Percentiles rank a stretch among this genome's conserved stretches.
phyloP scores from a whole-genome alignment of 768 basidiomycete genomes.

The Mycena sanguinolenta region DNA sequence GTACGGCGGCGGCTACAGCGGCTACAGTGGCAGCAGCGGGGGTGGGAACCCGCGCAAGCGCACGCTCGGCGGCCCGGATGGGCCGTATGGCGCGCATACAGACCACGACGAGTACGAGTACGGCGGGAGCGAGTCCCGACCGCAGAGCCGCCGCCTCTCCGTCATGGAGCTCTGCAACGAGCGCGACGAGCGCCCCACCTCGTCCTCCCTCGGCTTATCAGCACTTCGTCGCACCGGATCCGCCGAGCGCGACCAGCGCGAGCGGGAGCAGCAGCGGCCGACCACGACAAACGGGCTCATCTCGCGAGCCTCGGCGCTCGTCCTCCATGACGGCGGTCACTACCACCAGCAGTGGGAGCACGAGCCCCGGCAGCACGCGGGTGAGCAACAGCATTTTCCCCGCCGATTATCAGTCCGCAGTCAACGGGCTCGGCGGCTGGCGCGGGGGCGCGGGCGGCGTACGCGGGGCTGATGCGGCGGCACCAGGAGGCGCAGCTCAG shows the following conservation, averaged over 20 bases:
- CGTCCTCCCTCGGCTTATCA: slow-evolving; percentile 59
- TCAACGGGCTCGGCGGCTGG: slow-evolving; percentile 15
- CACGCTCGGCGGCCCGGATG: slow-evolving; percentile 64
- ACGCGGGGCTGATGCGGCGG: slow-evolving; percentile 63
- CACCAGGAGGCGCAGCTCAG: slow-evolving; percentile 58
- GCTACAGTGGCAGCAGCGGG: too few species aligned
- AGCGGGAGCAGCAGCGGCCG: slow-evolving; percentile 54
- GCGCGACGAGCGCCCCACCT: slow-evolving; percentile 53
- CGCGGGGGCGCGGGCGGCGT: slow-evolving; percentile 44
- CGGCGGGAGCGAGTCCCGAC: slow-evolving; percentile 83
- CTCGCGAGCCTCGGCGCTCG: slow-evolving; percentile 60
- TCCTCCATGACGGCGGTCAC: slow-evolving; percentile 62
- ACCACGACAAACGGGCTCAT: slow-evolving; percentile 61
- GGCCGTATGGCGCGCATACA: slow-evolving; percentile 45
- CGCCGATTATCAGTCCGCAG: slow-evolving; percentile 25
- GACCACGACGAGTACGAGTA: slow-evolving; percentile 71
- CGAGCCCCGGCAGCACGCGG: slow-evolving; percentile 32
- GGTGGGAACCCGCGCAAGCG: slow-evolving; percentile 61
- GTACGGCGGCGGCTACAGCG: not conserved
- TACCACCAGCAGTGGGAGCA: slow-evolving; percentile 37
- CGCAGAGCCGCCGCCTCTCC: slow-evolving; percentile 83
- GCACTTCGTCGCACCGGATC: slow-evolving; percentile 28
- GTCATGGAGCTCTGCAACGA: slow-evolving; percentile 94
- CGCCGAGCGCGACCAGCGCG: slow-evolving; percentile 54
- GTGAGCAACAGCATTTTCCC: slow-evolving; percentile 35